phyloP scores from a whole-genome alignment of 495 filamentous ascomycete genomes.

The Arthonia radiata region DNA sequence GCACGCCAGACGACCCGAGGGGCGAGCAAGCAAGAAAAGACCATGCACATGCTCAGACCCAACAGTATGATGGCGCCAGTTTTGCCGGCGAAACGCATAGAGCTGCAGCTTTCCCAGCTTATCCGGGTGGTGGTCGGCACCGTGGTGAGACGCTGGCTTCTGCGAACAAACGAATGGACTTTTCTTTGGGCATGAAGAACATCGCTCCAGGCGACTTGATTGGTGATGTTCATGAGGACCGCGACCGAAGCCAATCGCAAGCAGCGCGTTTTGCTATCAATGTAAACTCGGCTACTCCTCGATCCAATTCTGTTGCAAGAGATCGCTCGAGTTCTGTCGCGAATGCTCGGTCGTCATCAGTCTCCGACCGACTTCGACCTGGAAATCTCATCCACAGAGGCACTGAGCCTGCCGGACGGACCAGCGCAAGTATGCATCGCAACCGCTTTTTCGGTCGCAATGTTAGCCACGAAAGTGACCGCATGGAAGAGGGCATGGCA shows the following conservation, averaged over 20 bases:
- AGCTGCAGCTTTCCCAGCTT: background rate
- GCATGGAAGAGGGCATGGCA: slow-evolving; percentile 14
- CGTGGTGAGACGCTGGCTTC: slow-evolving; percentile 27
- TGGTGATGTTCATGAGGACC: slow-evolving; percentile 43
- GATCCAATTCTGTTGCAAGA: slow-evolving; percentile 1
- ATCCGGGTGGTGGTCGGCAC: slow-evolving; percentile 18
- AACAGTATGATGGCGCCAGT: too few relatives aligned
- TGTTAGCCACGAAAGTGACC: slow-evolving; percentile 4
- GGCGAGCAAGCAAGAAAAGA: slow-evolving; percentile 7
- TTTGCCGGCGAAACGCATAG: too few relatives aligned
- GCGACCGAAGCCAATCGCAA: slow-evolving; percentile 8
- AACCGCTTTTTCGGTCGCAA: slow-evolving; percentile 16
- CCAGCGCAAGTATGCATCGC: slow-evolving; percentile 9
- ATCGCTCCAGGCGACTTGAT: slow-evolving; percentile 33
- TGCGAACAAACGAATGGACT: slow-evolving; percentile 44
- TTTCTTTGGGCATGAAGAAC: slow-evolving; percentile 44
- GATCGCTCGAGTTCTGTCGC: slow-evolving; percentile 4
- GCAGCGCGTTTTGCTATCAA: slow-evolving; percentile 9
- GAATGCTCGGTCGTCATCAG: slow-evolving; percentile 10
- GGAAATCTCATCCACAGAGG: slow-evolving; percentile 8
- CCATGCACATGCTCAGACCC: too few relatives aligned
- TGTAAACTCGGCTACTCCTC: slow-evolving; percentile 6
- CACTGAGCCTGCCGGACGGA: slow-evolving; percentile 5
- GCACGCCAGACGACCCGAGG: slow-evolving; percentile 14
- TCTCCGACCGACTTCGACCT: slow-evolving; percentile 2